Conservation (phyloP, 306 rosid species). For the Dalbergia cochinchinensis region DNA sequence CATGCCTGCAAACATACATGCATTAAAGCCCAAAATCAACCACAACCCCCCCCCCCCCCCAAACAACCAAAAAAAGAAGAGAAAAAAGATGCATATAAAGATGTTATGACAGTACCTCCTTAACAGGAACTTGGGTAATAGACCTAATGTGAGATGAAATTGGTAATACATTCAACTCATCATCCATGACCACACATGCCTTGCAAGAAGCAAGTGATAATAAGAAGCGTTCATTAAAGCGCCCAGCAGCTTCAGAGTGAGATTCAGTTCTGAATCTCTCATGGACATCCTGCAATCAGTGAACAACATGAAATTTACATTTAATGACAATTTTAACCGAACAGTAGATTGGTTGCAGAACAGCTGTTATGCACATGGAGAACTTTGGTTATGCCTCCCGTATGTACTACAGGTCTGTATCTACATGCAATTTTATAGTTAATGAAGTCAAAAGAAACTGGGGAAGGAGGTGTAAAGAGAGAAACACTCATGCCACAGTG, state of each 20-base stretch:
- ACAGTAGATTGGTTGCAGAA: neutral
- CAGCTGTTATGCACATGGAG: no score
- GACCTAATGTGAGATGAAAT: conserved; percentile 94
- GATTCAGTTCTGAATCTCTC: conserved; percentile 96
- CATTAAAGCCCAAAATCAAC: conserved; percentile 5
- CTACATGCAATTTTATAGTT: no score
- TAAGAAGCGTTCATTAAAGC: conserved; percentile 95
- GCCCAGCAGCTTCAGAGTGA: conserved; percentile 79
- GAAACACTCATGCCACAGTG: no score
- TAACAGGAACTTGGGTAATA: conserved; percentile 66
- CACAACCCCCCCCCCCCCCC: neutral
- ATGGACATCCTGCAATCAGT: conserved; percentile 83
- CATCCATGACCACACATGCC: conserved; percentile 91
- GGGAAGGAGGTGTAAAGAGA: no score
- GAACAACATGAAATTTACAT: conserved; percentile 33
- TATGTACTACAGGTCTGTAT: no score
- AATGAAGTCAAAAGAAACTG: no score
- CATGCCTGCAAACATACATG: conserved; percentile 20
- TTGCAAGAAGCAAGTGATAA: conserved; percentile 90
- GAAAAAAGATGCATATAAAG: neutral
- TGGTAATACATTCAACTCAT: conserved; percentile 88
- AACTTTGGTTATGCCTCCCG: no score
- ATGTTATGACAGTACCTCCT: conserved; percentile 67
- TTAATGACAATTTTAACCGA: conserved; percentile 27
- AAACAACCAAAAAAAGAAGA: neutral